These are phyloP conservation scores for Suillus placidus DNA, from an alignment of 768 basidiomycete genomes.

Conservation along the genomic window DNA sequence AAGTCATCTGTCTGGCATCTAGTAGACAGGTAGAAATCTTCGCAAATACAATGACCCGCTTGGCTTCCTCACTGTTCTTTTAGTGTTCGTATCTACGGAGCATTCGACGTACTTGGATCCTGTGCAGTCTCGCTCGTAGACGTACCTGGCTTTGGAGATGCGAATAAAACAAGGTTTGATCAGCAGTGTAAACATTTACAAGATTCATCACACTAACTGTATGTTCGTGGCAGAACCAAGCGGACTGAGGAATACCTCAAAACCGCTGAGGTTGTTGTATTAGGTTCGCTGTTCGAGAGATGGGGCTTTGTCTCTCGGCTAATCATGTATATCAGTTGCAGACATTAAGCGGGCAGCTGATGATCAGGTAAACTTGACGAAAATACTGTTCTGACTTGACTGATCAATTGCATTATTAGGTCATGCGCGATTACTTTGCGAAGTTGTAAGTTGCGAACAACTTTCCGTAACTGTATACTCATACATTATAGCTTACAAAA, in stretches of 20 bases:
- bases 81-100: neutral
- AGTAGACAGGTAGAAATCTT: neutral
- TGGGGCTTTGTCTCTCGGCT: neutral
- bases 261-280: neutral
- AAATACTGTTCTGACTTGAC: neutral
- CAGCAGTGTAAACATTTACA: neutral
- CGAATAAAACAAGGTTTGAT: neutral
- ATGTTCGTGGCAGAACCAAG: neutral
- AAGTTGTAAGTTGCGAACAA: neutral
- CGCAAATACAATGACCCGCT: neutral
- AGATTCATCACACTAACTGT: neutral
- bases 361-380: neutral
- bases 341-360: neutral
- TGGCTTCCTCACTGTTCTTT: neutral
- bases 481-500: neutral
- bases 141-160: neutral
- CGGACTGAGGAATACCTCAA: neutral
- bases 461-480: neutral
- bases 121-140: neutral
- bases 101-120: slow-evolving; percentile 3
- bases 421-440: neutral
- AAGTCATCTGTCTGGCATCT: slow-evolving; percentile 1
- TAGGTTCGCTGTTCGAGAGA: neutral
- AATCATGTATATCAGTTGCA: neutral
- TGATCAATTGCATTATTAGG: neutral